Percentiles rank a stretch among this genome's conserved stretches.
Conservation (phyloP, 768 basidiomycete genomes). For the Mycena capillaripes region DNA sequence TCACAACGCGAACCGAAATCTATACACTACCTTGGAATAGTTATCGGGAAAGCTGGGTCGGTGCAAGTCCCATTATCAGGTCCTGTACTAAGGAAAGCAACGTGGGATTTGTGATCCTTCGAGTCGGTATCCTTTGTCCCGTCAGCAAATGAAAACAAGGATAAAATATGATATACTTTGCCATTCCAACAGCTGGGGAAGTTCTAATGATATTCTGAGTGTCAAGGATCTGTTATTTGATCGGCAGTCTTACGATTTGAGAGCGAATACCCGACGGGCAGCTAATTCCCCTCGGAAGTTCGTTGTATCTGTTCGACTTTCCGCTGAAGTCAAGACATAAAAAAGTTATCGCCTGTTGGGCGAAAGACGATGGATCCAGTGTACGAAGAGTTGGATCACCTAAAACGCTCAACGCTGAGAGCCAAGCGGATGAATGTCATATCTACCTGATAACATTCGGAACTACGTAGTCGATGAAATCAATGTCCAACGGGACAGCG, state of each 20-base stretch:
- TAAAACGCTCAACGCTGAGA: not conserved
- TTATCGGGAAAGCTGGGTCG: slow-evolving; percentile 52
- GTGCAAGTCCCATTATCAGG: slow-evolving; percentile 57
- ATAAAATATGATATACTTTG: not conserved
- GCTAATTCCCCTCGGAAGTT: slow-evolving; percentile 27
- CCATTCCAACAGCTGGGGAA: slow-evolving; percentile 39
- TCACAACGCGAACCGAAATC: no score
- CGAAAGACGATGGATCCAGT: slow-evolving; percentile 34
- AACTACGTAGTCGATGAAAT: slow-evolving; percentile 16
- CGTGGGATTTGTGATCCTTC: slow-evolving; percentile 55
- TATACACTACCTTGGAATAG: slow-evolving; percentile 48
- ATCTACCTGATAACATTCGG: slow-evolving; percentile 36
- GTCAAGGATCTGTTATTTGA: not conserved
- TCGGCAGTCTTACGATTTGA: slow-evolving; percentile 22
- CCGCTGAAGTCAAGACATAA: slow-evolving; percentile 35
- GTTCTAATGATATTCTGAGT: slow-evolving; percentile 17
- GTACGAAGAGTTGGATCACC: slow-evolving; percentile 37
- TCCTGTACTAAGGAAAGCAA: slow-evolving; percentile 54
- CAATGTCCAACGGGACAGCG: not conserved
- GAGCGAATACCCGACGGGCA: slow-evolving; percentile 36
- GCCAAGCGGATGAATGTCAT: not conserved
- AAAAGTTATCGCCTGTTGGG: slow-evolving; percentile 37
- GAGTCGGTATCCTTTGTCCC: slow-evolving; percentile 53
- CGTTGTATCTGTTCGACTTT: slow-evolving; percentile 29
- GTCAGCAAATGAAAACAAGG: not conserved